Percentiles rank a stretch among this genome's conserved stretches.
Conservation (phyloP, 768 basidiomycete species). For the Tricholoma hemisulphureum region DNA sequence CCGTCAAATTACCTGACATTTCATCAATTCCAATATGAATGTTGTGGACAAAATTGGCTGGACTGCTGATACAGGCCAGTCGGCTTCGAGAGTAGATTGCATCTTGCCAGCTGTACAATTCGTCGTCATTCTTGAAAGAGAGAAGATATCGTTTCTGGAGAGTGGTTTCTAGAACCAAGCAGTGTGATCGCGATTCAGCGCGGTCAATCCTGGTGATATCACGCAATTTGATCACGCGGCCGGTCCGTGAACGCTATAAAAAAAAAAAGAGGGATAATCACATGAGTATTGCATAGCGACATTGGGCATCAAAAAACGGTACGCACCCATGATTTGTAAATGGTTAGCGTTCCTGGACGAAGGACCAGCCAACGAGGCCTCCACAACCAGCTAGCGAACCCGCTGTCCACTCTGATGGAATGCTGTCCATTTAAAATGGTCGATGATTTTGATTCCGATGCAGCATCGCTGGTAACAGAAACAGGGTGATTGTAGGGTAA, state of each 20-base stretch:
- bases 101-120: conserved; percentile 32
- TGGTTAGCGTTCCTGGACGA: conserved; percentile 58
- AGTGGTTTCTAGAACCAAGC: conserved; percentile 14
- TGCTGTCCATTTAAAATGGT: conserved; percentile 57
- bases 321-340: conserved; percentile 78
- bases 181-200: conserved; percentile 10
- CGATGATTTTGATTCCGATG: conserved; percentile 19
- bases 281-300: not conserved
- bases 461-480: not conserved
- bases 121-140: conserved; percentile 26
- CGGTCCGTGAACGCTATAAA: conserved; percentile 5
- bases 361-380: conserved; percentile 74
- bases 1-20: conserved; percentile 27
- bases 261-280: no score
- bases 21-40: conserved; percentile 34
- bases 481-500: conserved; percentile 15
- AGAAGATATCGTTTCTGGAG: conserved; percentile 27
- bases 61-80: conserved; percentile 27
- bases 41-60: conserved; percentile 32
- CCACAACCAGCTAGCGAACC: conserved; percentile 73
- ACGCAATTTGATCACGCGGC: conserved; percentile 21
- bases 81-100: conserved; percentile 29
- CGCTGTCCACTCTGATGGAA: conserved; percentile 71
- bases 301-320: not conserved
- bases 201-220: conserved; percentile 23